Percentiles rank a stretch among this genome's conserved stretches.
Conservation (phyloP, 108 stramenopile genomes). For the Nitzschia palea region DNA sequence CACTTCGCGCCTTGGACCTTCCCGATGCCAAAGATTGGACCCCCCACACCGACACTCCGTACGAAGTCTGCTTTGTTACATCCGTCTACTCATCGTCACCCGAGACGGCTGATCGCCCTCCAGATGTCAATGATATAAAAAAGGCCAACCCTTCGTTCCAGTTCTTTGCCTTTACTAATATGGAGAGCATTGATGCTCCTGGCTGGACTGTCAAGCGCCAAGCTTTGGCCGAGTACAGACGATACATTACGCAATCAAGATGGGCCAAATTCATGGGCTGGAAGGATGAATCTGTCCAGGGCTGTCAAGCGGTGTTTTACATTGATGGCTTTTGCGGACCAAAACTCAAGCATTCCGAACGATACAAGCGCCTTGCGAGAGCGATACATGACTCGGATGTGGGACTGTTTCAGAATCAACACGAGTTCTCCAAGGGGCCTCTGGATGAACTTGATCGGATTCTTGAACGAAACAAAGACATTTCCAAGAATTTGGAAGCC, state of each 20-base stretch:
- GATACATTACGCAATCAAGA: constrained; percentile 25
- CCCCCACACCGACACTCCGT: neutral
- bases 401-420: constrained; percentile 23
- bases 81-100: constrained; percentile 12
- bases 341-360: constrained; percentile 8
- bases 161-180: constrained; percentile 35
- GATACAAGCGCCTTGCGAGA: constrained; percentile 20
- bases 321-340: constrained; percentile 35
- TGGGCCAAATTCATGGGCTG: constrained; percentile 36
- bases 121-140: constrained; percentile 5
- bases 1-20: neutral
- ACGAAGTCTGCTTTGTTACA: constrained; percentile 37
- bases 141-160: constrained; percentile 19
- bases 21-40: constrained; percentile 8
- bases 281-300: constrained; percentile 11
- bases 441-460: constrained; percentile 32
- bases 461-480: constrained; percentile 21
- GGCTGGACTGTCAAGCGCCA: constrained; percentile 27
- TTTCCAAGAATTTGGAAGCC: constrained; percentile 23
- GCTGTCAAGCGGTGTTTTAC: constrained; percentile 35
- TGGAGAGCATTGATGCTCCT: constrained; percentile 21
- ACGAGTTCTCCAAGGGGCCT: constrained; percentile 9
- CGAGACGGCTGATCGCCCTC: constrained; percentile 14
- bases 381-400: constrained; percentile 12
- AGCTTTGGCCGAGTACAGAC: constrained; percentile 5